These are phyloP conservation scores for Aspergillus uvarum DNA, from an alignment of 2,329 filamentous ascomycete genomes.

Conservation along the genomic window DNA sequence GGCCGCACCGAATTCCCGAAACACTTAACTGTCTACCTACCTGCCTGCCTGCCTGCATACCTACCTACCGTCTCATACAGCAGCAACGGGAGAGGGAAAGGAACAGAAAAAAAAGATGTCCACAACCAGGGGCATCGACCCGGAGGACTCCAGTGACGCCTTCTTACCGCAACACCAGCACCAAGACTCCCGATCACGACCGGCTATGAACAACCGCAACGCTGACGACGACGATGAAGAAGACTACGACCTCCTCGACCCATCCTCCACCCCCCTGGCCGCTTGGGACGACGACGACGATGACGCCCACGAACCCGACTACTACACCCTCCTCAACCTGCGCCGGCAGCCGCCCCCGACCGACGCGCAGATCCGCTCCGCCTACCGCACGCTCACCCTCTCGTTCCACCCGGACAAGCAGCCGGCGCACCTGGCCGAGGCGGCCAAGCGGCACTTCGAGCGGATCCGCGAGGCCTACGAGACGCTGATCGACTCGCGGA, in stretches of 20 bases:
- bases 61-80: too few relatives aligned
- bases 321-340: conserved; percentile 45
- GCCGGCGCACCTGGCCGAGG: conserved; percentile 37
- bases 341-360: conserved; percentile 41
- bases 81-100: too few relatives aligned
- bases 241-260: neutral
- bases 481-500: conserved; percentile 42
- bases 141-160: too few relatives aligned
- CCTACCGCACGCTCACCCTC: conserved; percentile 44
- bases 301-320: conserved; percentile 35
- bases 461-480: conserved; percentile 45
- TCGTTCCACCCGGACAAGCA: conserved; percentile 50
- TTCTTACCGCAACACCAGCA: too few relatives aligned
- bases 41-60: too few relatives aligned
- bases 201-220: neutral
- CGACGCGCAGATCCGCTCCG: conserved; percentile 43
- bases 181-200: too few relatives aligned
- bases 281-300: neutral
- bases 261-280: neutral
- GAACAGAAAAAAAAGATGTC: too few relatives aligned
- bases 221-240: neutral
- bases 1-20: too few relatives aligned
- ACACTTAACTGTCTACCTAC: too few relatives aligned
- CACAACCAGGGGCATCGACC: too few relatives aligned
- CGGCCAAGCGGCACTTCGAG: conserved; percentile 40